phyloP scores from a whole-genome alignment of 106 monocot species.

The Acorus calamus region DNA sequence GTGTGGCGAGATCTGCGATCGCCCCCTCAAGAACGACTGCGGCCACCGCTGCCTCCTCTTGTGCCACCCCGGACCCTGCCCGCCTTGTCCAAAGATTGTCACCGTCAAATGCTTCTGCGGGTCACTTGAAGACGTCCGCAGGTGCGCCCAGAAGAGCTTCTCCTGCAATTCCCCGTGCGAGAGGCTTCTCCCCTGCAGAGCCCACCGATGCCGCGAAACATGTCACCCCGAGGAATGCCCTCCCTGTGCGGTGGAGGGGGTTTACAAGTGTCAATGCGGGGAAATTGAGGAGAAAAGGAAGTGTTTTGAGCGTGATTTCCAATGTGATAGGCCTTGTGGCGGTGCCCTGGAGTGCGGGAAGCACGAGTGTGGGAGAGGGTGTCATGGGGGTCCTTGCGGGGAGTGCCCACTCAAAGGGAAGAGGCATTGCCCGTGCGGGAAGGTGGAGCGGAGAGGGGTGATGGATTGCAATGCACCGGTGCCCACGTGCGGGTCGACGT shows the following conservation, averaged over 20 bases:
- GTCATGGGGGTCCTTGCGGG: slow-evolving; percentile 70
- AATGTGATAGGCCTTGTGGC: slow-evolving; percentile 37
- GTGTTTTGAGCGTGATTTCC: slow-evolving; percentile 56
- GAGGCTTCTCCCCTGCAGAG: slow-evolving; percentile 28
- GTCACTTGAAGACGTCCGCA: slow-evolving; percentile 32
- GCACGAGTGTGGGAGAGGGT: slow-evolving; percentile 69
- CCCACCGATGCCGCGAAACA: slow-evolving; percentile 46
- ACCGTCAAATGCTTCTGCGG: slow-evolving; percentile 74
- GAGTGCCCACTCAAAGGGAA: slow-evolving; percentile 69
- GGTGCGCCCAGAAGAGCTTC: slow-evolving; percentile 61
- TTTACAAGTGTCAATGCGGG: slow-evolving; percentile 48
- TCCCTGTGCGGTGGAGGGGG: slow-evolving; percentile 49
- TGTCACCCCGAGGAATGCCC: slow-evolving; percentile 73
- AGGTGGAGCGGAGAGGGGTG: slow-evolving; percentile 51
- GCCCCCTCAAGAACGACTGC: slow-evolving; percentile 34
- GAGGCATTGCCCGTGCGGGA: slow-evolving; percentile 85
- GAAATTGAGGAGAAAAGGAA: slow-evolving; percentile 37
- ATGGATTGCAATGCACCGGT: slow-evolving; percentile 46
- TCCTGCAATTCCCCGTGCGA: slow-evolving; percentile 46
- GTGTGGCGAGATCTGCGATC: slow-evolving; percentile 67
- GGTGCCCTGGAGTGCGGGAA: slow-evolving; percentile 57
- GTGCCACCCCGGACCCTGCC: slow-evolving; percentile 96
- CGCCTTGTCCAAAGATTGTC: slow-evolving; percentile 71
- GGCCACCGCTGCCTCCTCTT: slow-evolving; percentile 82
- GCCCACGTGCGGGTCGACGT: slow-evolving; percentile 68